These are phyloP conservation scores for Monsonia emarginata DNA, from an alignment of 441 rosid genomes.

Conservation along the genomic window DNA sequence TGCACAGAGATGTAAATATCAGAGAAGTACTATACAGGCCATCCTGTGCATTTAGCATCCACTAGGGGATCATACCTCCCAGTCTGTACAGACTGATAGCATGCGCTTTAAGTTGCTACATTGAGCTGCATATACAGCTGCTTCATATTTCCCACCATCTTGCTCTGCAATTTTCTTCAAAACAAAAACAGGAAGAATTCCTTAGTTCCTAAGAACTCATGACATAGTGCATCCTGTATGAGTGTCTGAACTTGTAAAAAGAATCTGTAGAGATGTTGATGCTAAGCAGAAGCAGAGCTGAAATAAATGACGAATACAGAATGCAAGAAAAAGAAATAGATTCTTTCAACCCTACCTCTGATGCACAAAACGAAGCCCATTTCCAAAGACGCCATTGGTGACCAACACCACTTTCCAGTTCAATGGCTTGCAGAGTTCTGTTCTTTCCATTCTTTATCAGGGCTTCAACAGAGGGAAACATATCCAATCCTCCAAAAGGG, in stretches of 20 bases:
- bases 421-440: slow-evolving; percentile 77
- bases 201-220: slow-evolving; percentile 7
- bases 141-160: slow-evolving; percentile 75
- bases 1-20: neutral
- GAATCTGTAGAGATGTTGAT: slow-evolving; percentile 8
- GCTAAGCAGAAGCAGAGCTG: neutral
- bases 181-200: slow-evolving; percentile 11
- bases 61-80: slow-evolving; percentile 64
- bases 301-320: neutral
- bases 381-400: slow-evolving; percentile 84
- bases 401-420: slow-evolving; percentile 86
- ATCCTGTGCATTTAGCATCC: slow-evolving; percentile 3
- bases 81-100: slow-evolving; percentile 84
- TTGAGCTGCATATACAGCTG: slow-evolving; percentile 75
- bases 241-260: neutral
- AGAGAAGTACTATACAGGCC: neutral
- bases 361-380: slow-evolving; percentile 92
- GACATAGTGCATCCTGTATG: slow-evolving; percentile 8
- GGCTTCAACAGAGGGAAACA: slow-evolving; percentile 80
- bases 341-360: slow-evolving; percentile 49
- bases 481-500: slow-evolving; percentile 78
- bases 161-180: slow-evolving; percentile 79
- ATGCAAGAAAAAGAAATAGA: slow-evolving; percentile 7
- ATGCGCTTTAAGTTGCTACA: slow-evolving; percentile 83
- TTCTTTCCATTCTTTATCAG: slow-evolving; percentile 68